Conservation (phyloP, 177 flowering plant genomes). For the Vitis hybrid region DNA sequence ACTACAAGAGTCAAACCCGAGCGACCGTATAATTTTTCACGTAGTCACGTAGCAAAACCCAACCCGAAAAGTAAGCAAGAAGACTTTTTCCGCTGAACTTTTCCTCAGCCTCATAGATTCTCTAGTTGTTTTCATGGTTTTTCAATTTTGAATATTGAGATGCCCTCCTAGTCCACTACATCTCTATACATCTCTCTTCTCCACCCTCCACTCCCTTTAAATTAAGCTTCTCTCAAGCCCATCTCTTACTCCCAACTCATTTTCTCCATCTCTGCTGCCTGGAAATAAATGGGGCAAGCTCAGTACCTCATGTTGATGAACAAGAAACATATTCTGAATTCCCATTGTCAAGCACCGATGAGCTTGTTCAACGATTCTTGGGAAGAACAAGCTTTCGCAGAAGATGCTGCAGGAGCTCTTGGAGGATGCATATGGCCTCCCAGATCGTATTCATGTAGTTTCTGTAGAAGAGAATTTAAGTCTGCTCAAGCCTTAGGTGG, state of each 20-base stretch:
- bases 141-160: too few species aligned
- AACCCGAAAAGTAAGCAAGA: constrained; percentile 6
- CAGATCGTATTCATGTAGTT: constrained; percentile 44
- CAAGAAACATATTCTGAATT: constrained; percentile 17
- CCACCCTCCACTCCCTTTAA: too few species aligned
- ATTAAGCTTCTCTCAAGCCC: not conserved
- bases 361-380: constrained; percentile 15
- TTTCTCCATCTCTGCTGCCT: not conserved
- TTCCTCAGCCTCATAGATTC: constrained; percentile 24
- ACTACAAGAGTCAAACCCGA: constrained; percentile 11
- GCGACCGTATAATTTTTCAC: too few species aligned
- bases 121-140: constrained; percentile 23
- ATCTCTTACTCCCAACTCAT: not conserved
- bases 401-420: constrained; percentile 23
- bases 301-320: constrained; percentile 21
- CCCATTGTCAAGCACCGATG: constrained; percentile 14
- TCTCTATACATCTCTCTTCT: too few species aligned
- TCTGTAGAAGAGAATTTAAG: constrained; percentile 46
- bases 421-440: constrained; percentile 54
- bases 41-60: not conserved
- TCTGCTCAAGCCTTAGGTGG: constrained; percentile 63
- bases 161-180: too few species aligned
- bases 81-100: constrained; percentile 13
- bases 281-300: constrained; percentile 14
- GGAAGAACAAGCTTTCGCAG: constrained; percentile 47